Base-by-base conservation (phyloP, 208 protist species). In the Trypanosoma caninum region DNA sequence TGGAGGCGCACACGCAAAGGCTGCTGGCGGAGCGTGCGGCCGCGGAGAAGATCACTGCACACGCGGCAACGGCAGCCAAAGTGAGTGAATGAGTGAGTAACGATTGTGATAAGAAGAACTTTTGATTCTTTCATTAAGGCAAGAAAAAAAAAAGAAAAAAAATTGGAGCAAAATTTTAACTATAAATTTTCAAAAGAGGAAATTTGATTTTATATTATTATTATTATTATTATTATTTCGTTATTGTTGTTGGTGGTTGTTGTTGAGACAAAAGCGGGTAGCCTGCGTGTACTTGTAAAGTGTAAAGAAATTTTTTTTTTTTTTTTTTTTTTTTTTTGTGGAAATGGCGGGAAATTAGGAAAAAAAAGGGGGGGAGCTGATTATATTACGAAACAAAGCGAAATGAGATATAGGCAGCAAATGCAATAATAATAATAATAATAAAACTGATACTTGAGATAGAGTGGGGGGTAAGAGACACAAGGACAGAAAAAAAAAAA, bases 1-100 rank as follows among this genome's bases (percentile, higher is more conserved):
- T 95, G 6, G 84, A 95, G 74, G 89, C 82, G 27, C 87, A 95
- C 79, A 84, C 85, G 47, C 85, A 94, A 72, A 87, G 87, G 59
- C 65, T 94, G 27, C 45, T 96, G 40, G 81, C 66, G 33, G 80
- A 91, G 59, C 87, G 90, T 58, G 75, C 79, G 13, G 82, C 76
- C 5, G 69, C 71, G 27, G 58, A 56, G 11, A 71, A 89, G 64
- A 61, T 40, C 37, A 44, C 53, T 25, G 71, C 69, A 51, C 41
- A 72, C 46, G 1, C 51, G 13, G 33, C 42, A 2, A 34, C 16
- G 16, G 10, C 62, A 23, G 35, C 50, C 46, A 48, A 42, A 14
- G 42, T 28, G 45, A 61, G 68, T 14, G 60, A 75, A 41, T 65
- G 47, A 1, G n/a, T n/a, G n/a, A n/a, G n/a, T n/a, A 16, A 58